A percentile compares a stretch with the other conserved stretches of the same genome.
Conservation (phyloP, 2,329 filamentous ascomycete species). For the Biscogniauxia marginata region DNA sequence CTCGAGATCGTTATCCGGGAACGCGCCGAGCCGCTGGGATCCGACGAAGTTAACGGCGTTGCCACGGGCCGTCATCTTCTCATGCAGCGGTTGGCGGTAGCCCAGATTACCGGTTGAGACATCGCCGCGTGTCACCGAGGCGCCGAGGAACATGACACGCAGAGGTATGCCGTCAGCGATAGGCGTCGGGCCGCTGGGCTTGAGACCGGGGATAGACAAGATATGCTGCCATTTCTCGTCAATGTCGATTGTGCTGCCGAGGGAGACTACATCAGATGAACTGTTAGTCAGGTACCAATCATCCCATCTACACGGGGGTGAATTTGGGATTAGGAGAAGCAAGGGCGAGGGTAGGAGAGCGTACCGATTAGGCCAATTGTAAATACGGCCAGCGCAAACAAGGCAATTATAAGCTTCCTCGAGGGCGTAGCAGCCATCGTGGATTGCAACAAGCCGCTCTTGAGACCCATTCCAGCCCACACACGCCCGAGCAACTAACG, state of each 20-base stretch:
- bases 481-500: not conserved
- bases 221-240: not conserved
- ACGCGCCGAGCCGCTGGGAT: constrained; percentile 24
- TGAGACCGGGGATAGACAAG: not conserved
- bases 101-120: constrained; percentile 23
- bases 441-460: not conserved
- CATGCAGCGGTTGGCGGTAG: constrained; percentile 27
- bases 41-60: constrained; percentile 30
- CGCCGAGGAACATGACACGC: constrained; percentile 28
- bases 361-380: not conserved
- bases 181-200: not conserved
- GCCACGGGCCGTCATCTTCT: constrained; percentile 25
- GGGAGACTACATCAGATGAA: not conserved
- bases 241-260: not conserved
- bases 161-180: constrained; percentile 19
- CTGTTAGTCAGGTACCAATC: not conserved
- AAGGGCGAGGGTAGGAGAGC: not conserved
- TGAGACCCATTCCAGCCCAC: not conserved
- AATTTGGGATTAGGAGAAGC: not conserved
- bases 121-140: constrained; percentile 25
- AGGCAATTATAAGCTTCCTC: not conserved
- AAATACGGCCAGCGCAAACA: not conserved
- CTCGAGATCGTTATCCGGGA: constrained; percentile 30
- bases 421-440: not conserved
- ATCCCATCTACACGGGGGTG: no score